Base-by-base conservation (phyloP, 2,329 filamentous ascomycete genomes). In the Trichoderma semiorbis region DNA sequence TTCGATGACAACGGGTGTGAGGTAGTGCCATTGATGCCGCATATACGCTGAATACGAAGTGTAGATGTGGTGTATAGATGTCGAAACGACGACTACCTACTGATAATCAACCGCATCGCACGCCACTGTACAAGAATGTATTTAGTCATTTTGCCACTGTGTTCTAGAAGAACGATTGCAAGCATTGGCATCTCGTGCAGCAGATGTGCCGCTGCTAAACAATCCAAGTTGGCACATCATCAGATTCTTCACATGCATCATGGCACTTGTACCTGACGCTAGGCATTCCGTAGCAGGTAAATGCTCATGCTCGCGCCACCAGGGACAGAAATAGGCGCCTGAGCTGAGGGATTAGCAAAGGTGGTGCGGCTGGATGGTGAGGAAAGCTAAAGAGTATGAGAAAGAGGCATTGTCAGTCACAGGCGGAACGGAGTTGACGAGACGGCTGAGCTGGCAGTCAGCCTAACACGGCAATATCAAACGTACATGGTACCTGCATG, bases 351-450 rank as follows among this genome's bases (percentile, higher is more conserved):
- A 55, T 55, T 55, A 57, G 26, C 32, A 21, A 21, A 32, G 21
- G 63, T 47, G 61, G 30, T 66, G 63, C 64, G 65, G 65, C 24
- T 68, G 53, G 53, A 68, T 68, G 53, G 65, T 58, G 65, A 68
- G 53, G 34, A 58, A 68, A 11, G 53, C 65, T 10, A 68, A 68
- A 50, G 5, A 50, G n/a, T 1, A 36, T 16, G 34, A 36, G 34
- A 6, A 6, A 47, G 16, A 39, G 36, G 36, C 36, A 8, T 28
- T 28, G 34, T 36, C 34, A 36, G 34, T 67, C 32, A 58, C 64
- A 67, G 28, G 30, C 55, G 55, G 18, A 32, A n/a, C 55, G 28
- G 55, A 58, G 55, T n/a, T 30, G 30, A 34, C 64, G 64, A 67
- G 64, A 28, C 16, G 32, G 32, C 50, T 67, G 64, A 57, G 30